A percentile compares a stretch with the other conserved stretches of the same genome.
These are phyloP conservation scores for Paragyromitra xinjiangensis DNA, from an alignment of 495 filamentous ascomycete species.

Conservation along the genomic window DNA sequence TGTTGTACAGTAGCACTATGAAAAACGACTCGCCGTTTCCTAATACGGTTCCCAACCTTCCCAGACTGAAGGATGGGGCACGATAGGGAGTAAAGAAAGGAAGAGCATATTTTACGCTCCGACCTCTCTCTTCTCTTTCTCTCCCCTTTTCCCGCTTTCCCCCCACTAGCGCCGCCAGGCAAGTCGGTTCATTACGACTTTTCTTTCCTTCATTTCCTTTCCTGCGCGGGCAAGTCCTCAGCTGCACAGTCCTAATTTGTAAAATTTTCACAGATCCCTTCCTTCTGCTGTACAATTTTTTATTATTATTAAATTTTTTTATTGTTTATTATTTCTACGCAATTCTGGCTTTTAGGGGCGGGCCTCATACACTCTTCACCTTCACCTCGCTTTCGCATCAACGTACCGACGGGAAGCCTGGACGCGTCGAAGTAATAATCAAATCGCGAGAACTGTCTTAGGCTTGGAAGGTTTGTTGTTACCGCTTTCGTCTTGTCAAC, in stretches of 20 bases:
- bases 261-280: conserved; percentile 2
- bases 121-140: conserved; percentile 30
- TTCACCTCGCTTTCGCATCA: background rate
- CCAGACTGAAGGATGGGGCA: conserved; percentile 3
- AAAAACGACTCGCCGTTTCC: conserved; percentile 19
- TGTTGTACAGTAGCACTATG: conserved; percentile 28
- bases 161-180: conserved; percentile 27
- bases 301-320: conserved; percentile 14
- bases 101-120: conserved; percentile 25
- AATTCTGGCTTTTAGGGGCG: conserved; percentile 22
- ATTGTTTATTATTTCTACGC: conserved; percentile 13
- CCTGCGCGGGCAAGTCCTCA: conserved; percentile 46
- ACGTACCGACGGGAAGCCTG: conserved; percentile 1
- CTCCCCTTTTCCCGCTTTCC: conserved; percentile 21
- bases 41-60: conserved; percentile 23
- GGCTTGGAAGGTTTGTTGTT: conserved; percentile 21
- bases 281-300: conserved; percentile 11
- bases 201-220: conserved; percentile 6
- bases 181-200: conserved; percentile 29
- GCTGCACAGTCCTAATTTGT: conserved; percentile 48
- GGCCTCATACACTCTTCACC: conserved; percentile 25
- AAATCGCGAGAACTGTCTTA: conserved; percentile 3
- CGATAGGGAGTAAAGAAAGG: conserved; percentile 10
- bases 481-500: conserved; percentile 35
- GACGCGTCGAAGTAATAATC: conserved; percentile 33